Conservation (phyloP, 768 basidiomycete genomes). For the Hygrocybe punicea region DNA sequence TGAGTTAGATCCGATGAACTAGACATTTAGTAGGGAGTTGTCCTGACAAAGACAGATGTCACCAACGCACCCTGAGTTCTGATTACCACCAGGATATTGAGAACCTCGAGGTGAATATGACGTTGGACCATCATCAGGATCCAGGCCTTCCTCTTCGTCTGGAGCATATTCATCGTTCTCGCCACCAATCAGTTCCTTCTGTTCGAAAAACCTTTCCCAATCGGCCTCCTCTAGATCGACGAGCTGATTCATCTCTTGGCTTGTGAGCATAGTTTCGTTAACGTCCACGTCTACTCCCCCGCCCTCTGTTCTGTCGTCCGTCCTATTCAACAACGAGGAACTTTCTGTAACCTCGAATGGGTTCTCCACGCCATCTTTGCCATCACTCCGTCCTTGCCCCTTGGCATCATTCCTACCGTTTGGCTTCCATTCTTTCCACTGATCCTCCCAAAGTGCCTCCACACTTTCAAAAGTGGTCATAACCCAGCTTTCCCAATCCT, state of each 20-base stretch:
- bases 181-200: constrained; percentile 29
- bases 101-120: background rate
- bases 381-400: background rate
- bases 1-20: background rate
- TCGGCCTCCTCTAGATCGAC: constrained; percentile 21
- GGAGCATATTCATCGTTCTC: constrained; percentile 30
- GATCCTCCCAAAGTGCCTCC: constrained; percentile 77
- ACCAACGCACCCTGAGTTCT: background rate
- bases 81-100: background rate
- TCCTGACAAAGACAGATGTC: background rate
- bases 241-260: constrained; percentile 45
- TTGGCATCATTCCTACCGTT: constrained; percentile 8
- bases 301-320: constrained; percentile 20
- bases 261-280: constrained; percentile 49
- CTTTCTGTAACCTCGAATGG: background rate
- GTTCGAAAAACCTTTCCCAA: constrained; percentile 27
- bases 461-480: constrained; percentile 90
- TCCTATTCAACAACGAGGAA: constrained; percentile 14
- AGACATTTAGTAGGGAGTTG: background rate
- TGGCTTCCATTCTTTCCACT: constrained; percentile 57
- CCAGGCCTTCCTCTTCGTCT: constrained; percentile 14
- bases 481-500: constrained; percentile 65
- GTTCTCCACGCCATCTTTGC: constrained; percentile 7
- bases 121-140: background rate
- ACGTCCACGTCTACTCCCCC: constrained; percentile 40